Evolutionary conservation across 176 grass and related monocot species (phyloP), one percentile per base, ranked within the genome.

Genomic region (Aechmea fasciata): DNA sequence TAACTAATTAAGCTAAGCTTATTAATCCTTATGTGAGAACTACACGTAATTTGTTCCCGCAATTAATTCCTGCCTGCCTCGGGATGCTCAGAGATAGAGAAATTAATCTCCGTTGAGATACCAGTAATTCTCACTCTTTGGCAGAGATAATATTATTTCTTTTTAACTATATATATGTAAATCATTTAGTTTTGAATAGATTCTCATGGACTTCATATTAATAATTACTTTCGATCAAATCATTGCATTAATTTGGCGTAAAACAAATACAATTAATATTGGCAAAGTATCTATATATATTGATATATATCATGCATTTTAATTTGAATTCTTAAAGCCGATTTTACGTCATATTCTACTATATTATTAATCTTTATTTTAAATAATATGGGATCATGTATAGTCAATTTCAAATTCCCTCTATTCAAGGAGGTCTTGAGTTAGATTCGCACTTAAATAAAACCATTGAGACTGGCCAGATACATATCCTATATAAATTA

Each of bases 41-140:
- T 23, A 26, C 25, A 57, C 53, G 69, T 53, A 73, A 52, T 77
- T 79, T 81, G 86, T 54, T 51, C 78, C 78, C n/a, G 68, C 19
- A 78, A 84, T 78, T 55, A n/a, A n/a, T n/a, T n/a, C n/a, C n/a
- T n/a, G n/a, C 71, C 74, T 71, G 77, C 73, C 77, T 88, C 73
- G 85, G 71, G 62, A 23, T 14, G 67, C 73, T 75, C 69, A 26
- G 25, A 26, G 25, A 26, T 26, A 26, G 14, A 29, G 69, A 73
- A 47, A 73, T n/a, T n/a, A n/a, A n/a, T 68, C 53, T 50, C 11
- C 23, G 63, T 61, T 48, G 48, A 80, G 18, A 47, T 53, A 13
- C 55, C 63, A 50, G 4, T 41, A 41, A 66, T 12, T 63, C 13
- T 47, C 66, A 28, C 62, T 52, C 51, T 25, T 71, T 9, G 48